Evolutionary conservation across 164 flowering plant genomes (phyloP).

Genomic region (Magnolia changhungtana): DNA sequence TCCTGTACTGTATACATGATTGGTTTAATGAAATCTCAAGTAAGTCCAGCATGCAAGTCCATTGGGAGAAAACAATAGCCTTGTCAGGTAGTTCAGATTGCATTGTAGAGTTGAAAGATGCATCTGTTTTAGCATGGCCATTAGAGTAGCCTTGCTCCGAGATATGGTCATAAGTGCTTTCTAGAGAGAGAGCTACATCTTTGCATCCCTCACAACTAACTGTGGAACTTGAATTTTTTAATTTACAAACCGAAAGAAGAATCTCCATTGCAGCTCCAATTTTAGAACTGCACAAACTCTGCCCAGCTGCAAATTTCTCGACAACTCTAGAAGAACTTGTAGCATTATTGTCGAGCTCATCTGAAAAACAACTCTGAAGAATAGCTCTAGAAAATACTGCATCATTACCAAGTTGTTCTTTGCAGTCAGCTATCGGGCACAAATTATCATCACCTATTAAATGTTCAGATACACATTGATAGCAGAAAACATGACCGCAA

Average conservation of each 20-base stretch:
- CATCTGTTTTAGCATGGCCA: slow-evolving; percentile 8
- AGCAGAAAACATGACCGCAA: slow-evolving; percentile 93
- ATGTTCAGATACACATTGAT: slow-evolving; percentile 80
- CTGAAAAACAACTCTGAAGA: slow-evolving; percentile 47
- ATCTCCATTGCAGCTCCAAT: slow-evolving; percentile 70
- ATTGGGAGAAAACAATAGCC: slow-evolving; percentile 91
- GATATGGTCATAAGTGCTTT: not conserved
- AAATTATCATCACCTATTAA: slow-evolving; percentile 76
- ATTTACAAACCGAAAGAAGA: slow-evolving; percentile 39
- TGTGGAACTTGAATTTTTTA: slow-evolving; percentile 9
- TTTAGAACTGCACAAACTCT: slow-evolving; percentile 61
- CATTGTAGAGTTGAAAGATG: not conserved
- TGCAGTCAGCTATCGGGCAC: slow-evolving; percentile 71
- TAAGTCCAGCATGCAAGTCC: slow-evolving; percentile 92
- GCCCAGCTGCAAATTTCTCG: slow-evolving; percentile 35
- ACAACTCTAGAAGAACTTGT: slow-evolving; percentile 24
- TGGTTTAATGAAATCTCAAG: slow-evolving; percentile 61
- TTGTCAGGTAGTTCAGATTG: slow-evolving; percentile 26
- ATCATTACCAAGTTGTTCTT: slow-evolving; percentile 63
- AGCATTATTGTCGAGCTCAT: slow-evolving; percentile 28
- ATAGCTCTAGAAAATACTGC: slow-evolving; percentile 65
- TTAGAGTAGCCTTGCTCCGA: slow-evolving; percentile 12
- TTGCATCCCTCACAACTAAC: not conserved
- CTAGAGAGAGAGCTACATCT: slow-evolving; percentile 6
- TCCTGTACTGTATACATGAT: slow-evolving; percentile 46